phyloP scores from a whole-genome alignment of 73 alveolate genomes.

The Uronychia setigera region DNA sequence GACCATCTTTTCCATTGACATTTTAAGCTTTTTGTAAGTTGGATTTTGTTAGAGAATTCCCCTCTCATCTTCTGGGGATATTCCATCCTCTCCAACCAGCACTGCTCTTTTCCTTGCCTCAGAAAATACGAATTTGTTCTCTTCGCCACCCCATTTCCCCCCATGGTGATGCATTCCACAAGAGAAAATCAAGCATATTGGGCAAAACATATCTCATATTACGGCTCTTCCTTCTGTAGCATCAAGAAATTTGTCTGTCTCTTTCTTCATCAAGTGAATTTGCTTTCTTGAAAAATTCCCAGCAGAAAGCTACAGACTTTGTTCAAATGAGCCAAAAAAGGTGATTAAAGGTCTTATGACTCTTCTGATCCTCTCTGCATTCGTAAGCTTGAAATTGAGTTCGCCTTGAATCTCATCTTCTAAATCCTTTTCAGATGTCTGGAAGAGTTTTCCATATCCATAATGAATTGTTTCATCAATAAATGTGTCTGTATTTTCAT shows the following conservation, averaged over 20 bases:
- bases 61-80: background rate
- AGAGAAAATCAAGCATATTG: background rate
- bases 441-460: background rate
- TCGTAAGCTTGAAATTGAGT: background rate
- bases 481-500: background rate
- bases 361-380: background rate
- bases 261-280: background rate
- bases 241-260: background rate
- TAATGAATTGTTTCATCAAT: background rate
- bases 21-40: background rate
- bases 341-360: background rate
- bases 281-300: background rate
- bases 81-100: background rate
- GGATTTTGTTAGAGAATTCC: background rate
- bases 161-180: background rate
- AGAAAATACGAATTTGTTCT: background rate
- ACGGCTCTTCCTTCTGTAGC: background rate
- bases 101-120: background rate
- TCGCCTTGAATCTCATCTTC: background rate
- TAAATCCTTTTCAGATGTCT: background rate
- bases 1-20: background rate
- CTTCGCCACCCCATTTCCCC: background rate
- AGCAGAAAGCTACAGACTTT: background rate
- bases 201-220: background rate
- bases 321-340: background rate